Evolutionary conservation across 176 grass and related monocot genomes (phyloP).

Genomic region (Zoysia japonica): DNA sequence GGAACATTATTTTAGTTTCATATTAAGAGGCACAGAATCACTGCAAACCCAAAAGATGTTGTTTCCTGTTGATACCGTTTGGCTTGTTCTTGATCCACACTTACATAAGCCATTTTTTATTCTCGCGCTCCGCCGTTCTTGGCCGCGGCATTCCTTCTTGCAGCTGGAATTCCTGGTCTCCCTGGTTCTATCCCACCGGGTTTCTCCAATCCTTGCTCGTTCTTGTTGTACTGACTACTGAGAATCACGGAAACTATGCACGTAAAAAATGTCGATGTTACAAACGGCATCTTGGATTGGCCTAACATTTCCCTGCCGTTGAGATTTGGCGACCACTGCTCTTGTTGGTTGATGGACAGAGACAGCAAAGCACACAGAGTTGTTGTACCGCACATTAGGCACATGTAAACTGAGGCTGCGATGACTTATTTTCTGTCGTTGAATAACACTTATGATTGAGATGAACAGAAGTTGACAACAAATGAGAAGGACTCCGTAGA

Average conservation of each 20-base stretch:
- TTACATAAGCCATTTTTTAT: no score
- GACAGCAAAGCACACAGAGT: background rate
- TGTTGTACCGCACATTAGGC: background rate
- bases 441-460: background rate
- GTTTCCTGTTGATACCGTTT: no score
- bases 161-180: slow-evolving; percentile 22
- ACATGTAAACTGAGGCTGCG: background rate
- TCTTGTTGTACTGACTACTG: background rate
- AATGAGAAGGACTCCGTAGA: background rate
- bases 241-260: background rate
- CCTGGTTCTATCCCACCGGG: slow-evolving; percentile 42
- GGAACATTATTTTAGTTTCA: background rate
- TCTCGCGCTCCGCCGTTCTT: slow-evolving; percentile 40
- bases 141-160: slow-evolving; percentile 57
- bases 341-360: background rate
- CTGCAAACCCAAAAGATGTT: background rate
- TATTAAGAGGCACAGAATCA: background rate
- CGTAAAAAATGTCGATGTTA: background rate
- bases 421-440: background rate
- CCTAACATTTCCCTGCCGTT: background rate
- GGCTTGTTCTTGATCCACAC: no score
- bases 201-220: slow-evolving; percentile 3
- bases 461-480: background rate
- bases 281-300: background rate
- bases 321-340: background rate